These are phyloP conservation scores for Plantago coronopus DNA, from an alignment of 305 asterid species.

Conservation along the genomic window DNA sequence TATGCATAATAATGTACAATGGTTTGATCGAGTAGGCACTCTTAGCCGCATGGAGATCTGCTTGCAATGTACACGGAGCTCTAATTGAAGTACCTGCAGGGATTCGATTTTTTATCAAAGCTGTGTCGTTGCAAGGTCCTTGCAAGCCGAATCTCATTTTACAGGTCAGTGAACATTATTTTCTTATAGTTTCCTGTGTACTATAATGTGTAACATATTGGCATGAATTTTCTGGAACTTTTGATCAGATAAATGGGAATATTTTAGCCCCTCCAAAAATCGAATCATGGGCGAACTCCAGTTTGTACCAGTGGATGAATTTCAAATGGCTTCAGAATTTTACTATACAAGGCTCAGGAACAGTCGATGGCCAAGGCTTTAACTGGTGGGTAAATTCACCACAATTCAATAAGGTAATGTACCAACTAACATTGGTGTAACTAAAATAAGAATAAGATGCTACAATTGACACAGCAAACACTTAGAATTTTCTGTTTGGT, in stretches of 20 bases:
- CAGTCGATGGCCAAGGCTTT: slow-evolving; percentile 71
- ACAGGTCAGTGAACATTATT: slow-evolving; percentile 34
- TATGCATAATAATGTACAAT: neutral
- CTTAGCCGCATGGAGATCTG: slow-evolving; percentile 62
- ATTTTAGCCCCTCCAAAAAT: slow-evolving; percentile 57
- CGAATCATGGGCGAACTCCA: slow-evolving; percentile 62
- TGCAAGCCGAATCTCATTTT: slow-evolving; percentile 62
- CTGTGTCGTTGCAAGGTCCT: slow-evolving; percentile 68
- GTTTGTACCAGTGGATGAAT: slow-evolving; percentile 71
- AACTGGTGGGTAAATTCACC: slow-evolving; percentile 62
- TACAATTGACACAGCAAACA: neutral
- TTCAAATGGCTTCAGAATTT: slow-evolving; percentile 68
- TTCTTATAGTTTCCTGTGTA: neutral
- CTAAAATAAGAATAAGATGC: neutral
- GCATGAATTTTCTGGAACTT: slow-evolving; percentile 6
- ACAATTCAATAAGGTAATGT: slow-evolving; percentile 38
- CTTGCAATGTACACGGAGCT: slow-evolving; percentile 59
- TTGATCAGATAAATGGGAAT: slow-evolving; percentile 58
- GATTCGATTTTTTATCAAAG: slow-evolving; percentile 51
- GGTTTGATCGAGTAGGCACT: slow-evolving; percentile 48
- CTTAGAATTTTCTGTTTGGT: slow-evolving; percentile 1
- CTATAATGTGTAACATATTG: neutral
- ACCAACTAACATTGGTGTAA: neutral
- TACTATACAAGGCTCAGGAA: slow-evolving; percentile 66
- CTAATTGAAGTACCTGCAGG: slow-evolving; percentile 45